phyloP scores from a whole-genome alignment of 2,329 filamentous ascomycete species.

The Emergomyces africanus region DNA sequence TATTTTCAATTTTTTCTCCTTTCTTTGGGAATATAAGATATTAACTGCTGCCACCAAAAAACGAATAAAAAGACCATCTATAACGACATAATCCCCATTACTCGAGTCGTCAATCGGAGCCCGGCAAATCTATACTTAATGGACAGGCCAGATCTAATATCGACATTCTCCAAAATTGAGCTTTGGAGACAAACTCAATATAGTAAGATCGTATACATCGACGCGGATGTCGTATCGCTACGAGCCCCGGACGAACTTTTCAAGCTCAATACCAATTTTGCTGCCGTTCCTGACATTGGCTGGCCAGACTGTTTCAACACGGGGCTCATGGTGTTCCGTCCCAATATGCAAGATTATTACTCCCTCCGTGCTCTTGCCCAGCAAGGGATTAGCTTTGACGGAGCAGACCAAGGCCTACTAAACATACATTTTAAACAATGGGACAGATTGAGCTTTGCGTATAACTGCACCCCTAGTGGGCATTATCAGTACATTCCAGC shows the following conservation, averaged over 20 bases:
- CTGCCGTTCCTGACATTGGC: conserved; percentile 81
- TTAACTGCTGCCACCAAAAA: conserved; percentile 12
- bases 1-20: not conserved
- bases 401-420: conserved; percentile 86
- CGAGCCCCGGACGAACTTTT: conserved; percentile 91
- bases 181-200: conserved; percentile 89
- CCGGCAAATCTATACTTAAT: conserved; percentile 81
- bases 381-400: conserved; percentile 85
- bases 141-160: conserved; percentile 79
- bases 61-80: conserved; percentile 53
- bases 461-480: conserved; percentile 92
- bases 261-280: conserved; percentile 46
- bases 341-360: conserved; percentile 78
- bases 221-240: conserved; percentile 85
- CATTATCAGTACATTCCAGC: conserved; percentile 97
- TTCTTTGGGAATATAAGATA: not conserved
- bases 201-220: conserved; percentile 84
- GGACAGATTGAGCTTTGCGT: conserved; percentile 83
- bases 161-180: conserved; percentile 91
- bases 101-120: conserved; percentile 61
- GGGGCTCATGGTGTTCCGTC: conserved; percentile 86
- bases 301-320: conserved; percentile 98
- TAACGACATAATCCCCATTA: conserved; percentile 77
- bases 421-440: conserved; percentile 88
- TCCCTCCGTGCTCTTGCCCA: conserved; percentile 73